Base-by-base conservation (phyloP, 805 yeast species). In the Pichia insulana region DNA sequence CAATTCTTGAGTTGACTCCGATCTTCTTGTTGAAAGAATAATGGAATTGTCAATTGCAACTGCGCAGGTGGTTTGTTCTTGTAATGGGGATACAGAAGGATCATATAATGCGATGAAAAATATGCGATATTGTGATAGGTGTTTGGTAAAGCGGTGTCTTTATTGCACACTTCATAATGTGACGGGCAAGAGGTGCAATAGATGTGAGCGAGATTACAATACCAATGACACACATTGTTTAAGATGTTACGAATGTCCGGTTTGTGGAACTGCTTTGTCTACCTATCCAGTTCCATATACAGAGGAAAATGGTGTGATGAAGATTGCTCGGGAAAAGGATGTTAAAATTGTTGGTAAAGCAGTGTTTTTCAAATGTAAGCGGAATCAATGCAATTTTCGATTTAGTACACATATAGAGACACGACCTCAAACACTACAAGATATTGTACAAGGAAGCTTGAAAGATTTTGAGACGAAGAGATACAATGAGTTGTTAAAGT, bases 371-470 rank as follows among this genome's bases (percentile, higher is more conserved):
- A 48, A 46, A 12, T 73, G 79, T 51, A 46, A 49, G 3, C 50
- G 42, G 38, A 66, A 74, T 46, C 36, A 43, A 2, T 73, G 64
- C 55, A 25, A 11, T 0, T 72, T 61, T 43, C 42, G 49, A 15
- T 72, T 62, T 42, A 42, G 48, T n/a, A 67, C 76, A 1, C 62
- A 59, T 1, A 42, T 63, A 4, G 59, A 71, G 7, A 52, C 56
- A 17, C 68, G 61, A 41, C 77, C 77, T 1, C 67, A 61, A 37
- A 59, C 75, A 7, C 46, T 73, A 33, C 34, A 45, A 6, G 49
- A 55, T 2, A 62, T 66, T 10, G 47, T 66, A 13, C 46, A 40
- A 12, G 27, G 45, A 1, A 51, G 56, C 16, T 41, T 44, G 4
- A 43, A 40, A 3, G 31, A 32, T 33, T 34, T 31, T 7, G 36